Conservation (phyloP, 2,329 filamentous ascomycete species). For the Phaeosphaeriaceae sp. region DNA sequence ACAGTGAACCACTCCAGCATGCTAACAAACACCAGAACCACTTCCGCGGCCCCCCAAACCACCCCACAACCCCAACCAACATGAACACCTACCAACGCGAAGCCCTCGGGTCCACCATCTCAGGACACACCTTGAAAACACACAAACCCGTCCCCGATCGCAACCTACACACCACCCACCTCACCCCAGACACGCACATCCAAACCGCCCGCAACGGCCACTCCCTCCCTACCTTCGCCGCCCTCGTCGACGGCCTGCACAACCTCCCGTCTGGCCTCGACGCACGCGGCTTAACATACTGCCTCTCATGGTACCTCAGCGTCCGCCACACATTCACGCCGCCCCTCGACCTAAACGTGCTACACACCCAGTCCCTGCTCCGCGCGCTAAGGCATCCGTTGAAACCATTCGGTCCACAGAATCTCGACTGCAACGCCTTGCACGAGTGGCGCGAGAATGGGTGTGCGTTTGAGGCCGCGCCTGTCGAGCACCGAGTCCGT, state of each 20-base stretch:
- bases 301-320: constrained; percentile 28
- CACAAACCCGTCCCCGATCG: constrained; percentile 19
- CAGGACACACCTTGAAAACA: constrained; percentile 13
- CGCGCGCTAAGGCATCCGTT: constrained; percentile 24
- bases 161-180: constrained; percentile 17
- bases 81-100: constrained; percentile 26
- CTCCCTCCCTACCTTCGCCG: constrained; percentile 24
- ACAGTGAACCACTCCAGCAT: too few relatives aligned
- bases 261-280: constrained; percentile 26
- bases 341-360: constrained; percentile 30
- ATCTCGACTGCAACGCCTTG: constrained; percentile 25
- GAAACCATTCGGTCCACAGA: constrained; percentile 19
- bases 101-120: constrained; percentile 8
- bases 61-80: constrained; percentile 1
- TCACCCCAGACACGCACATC: constrained; percentile 12
- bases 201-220: constrained; percentile 6
- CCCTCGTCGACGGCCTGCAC: constrained; percentile 26
- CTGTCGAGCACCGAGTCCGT: too few relatives aligned
- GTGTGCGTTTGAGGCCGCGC: too few relatives aligned
- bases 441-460: constrained; percentile 20
- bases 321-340: constrained; percentile 23
- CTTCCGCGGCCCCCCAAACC: constrained; percentile 22
- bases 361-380: constrained; percentile 32
- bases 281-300: constrained; percentile 27
- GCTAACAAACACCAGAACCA: constrained; percentile 11